Base-by-base conservation (phyloP, 495 filamentous ascomycete genomes). In the Amphirosellinia nigrospora region DNA sequence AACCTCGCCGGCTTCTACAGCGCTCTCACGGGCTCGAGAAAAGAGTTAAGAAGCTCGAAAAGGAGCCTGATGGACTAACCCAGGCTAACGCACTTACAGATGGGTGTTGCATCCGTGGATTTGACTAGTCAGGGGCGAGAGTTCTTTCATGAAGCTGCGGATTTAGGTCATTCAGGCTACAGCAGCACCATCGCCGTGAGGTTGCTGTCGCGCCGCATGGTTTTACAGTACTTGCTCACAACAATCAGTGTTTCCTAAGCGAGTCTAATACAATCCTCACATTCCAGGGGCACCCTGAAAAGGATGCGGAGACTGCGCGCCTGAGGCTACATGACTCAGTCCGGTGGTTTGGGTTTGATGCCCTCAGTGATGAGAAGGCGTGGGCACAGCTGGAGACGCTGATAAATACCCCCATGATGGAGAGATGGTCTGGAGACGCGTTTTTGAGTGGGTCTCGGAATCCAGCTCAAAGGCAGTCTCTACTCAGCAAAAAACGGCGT, bases 231-330 rank as follows among this genome's bases (percentile, higher is more conserved):
- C 68, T 86, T 62, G 72, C 82, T 0, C 79, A 77, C n/a, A 78
- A 73, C 0, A 78, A 80, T 67, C 79, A 86, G 71, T 68, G 71
- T 19, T 81, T 85, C 46, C 53, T 84, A 13, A 82, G 79, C 56
- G 73, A 81, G 52, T 75, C 72, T 64, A 79, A 80, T 70, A 75
- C 78, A 6, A 78, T 86, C 46, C 70, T 85, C 23, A 84, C 83
- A 3, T 82, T 86, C 43, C 84, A 86, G 65, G 83, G 83, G 1
- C 84, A 86, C 65, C 84, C 83, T 3, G 84, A 85, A 68, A 82
- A 85, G 78, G 81, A 85, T 64, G 76, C 74, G 0, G 77, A 73
- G 23, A 77, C 82, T 21, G 82, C 84, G 19, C 78, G 79, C 34
- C 60, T 79, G 58, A 69, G 82, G 60, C 64, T 86, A 38, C 64